Evolutionary conservation across 768 basidiomycete genomes (phyloP), one percentile per base, ranked within the genome.

Genomic region (Macrolepiota albuminosa): DNA sequence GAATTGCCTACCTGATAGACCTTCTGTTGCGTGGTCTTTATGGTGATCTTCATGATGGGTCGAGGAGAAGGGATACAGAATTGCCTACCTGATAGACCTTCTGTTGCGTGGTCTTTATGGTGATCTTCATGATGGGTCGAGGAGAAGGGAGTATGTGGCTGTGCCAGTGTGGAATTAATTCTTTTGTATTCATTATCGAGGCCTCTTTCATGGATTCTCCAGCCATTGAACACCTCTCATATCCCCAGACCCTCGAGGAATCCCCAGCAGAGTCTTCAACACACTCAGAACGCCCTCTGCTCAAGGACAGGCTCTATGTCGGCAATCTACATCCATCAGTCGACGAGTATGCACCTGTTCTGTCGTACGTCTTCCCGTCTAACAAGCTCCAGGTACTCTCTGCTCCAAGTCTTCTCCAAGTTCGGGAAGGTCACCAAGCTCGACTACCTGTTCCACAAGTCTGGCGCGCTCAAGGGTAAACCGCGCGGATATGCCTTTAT

Each of bases 401-500:
- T 99, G 16, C 83, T 98, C 24, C 91, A 95, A 72, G 73, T 95
- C 39, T 97, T 97, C 73, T 83, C 89, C 36, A 95, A 90, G 74
- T 95, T 87, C 71, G 97, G 97, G 57, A 94, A 93, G 73, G 83
- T 98, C 61, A 83, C 93, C 24, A 93, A 94, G 65, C 82, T 98
- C 54, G 97, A 99, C 73, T 98, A 87, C 72, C 81, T 98, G 63
- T 98, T 98, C 69, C 95, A 99, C 80, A 98, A 96, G 74, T 78
- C 89, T 0, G 97, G 96, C 0, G 81, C 86, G 13, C 73, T 87
- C 68, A 95, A 88, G 70, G 97, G 97, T 18, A 97, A 92, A 71
- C 95, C 97, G 0, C 80, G 95, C 13, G 96, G 97, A 6, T 98
- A 96, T 72, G 95, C 95, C 0, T 99, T 98, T 66, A 75, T 99